Base-by-base conservation (phyloP, 192 early-diverging fungal species). In the Coemansia sp. region DNA sequence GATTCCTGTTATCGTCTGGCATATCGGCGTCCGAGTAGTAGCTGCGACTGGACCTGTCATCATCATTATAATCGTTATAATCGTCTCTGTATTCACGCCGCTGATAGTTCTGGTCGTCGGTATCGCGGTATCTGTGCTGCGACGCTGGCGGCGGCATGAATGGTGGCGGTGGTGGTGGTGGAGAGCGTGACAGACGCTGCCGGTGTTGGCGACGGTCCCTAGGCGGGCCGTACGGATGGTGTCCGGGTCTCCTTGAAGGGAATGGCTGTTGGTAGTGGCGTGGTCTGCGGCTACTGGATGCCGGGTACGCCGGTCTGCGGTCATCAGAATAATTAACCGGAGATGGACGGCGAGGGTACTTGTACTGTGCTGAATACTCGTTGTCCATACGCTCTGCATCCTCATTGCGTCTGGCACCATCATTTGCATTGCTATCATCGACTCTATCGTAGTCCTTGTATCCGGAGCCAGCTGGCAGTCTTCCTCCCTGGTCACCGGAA, bases 371-470 rank as follows among this genome's bases (percentile, higher is more conserved):
- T 11, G 52, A 26, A 23, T 54, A 26, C 9, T 23, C 23, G 26
- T 23, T 12, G 9, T 23, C 26, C 23, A 8, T 18, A 45, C 44
- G 44, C 2, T 45, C 44, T 32, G 32, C 32, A 18, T 16, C 48
- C 16, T 54, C 52, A 11, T 26, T 12, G 19, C 52, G 52, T 12
- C 52, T 54, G 8, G 21, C 52, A 2, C 32, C 52, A 26, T 21
- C 52, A 32, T 32, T 32, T 32, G 32, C 32, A 32, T 32, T 1
- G 32, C 9, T 23, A 21, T 54, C 52, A 54, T 54, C 23, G 13
- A 54, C 52, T 4, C 37, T 16, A 59, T 59, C 57, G 39, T 59
- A 41, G 39, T 59, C 57, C 39, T 59, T 41, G 57, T 40, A 59
- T 12, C 6, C 39, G 9, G 57, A n/a, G n/a, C 38, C 57, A 59